Percentiles rank a stretch among this genome's conserved stretches.
Conservation (phyloP, 2,329 filamentous ascomycete genomes). For the Chalara sp. region DNA sequence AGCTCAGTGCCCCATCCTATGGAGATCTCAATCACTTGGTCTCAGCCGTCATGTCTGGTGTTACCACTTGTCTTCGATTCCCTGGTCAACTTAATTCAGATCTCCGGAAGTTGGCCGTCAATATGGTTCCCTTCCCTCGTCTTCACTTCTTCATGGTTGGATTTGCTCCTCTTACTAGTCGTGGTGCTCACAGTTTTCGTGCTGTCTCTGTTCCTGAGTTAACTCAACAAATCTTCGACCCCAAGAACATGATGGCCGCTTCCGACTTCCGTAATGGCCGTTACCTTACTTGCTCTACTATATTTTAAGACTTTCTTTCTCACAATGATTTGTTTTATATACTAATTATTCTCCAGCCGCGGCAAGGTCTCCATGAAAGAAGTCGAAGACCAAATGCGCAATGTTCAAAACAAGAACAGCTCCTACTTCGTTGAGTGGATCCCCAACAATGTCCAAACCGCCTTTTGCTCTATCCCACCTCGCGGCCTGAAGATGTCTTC, state of each 20-base stretch:
- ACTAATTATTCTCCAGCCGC: constrained; percentile 53
- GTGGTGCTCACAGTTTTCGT: constrained; percentile 89
- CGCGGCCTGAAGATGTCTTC: constrained; percentile 98
- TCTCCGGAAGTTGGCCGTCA: constrained; percentile 97
- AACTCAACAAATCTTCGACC: constrained; percentile 99
- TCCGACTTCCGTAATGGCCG: constrained; percentile 99
- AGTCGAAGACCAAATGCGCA: constrained; percentile 99
- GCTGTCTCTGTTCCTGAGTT: constrained; percentile 96
- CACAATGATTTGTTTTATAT: neutral
- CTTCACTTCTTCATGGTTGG: constrained; percentile 99
- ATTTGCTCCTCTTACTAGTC: constrained; percentile 95
- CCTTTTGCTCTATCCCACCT: constrained; percentile 96
- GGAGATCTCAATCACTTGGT: constrained; percentile 99
- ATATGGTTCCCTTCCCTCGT: constrained; percentile 99
- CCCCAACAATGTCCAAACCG: constrained; percentile 99
- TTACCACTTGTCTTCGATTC: constrained; percentile 98
- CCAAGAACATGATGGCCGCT: constrained; percentile 99
- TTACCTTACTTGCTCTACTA: constrained; percentile 98
- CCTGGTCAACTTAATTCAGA: constrained; percentile 99
- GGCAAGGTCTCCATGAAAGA: constrained; percentile 99
- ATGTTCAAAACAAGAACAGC: constrained; percentile 99
- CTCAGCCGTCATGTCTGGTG: constrained; percentile 98
- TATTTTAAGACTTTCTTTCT: constrained; percentile 51
- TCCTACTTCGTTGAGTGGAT: constrained; percentile 99
- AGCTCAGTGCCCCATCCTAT: constrained; percentile 97